phyloP scores from a whole-genome alignment of 2,329 filamentous ascomycete species.

The Colletotrichum tropicicola region DNA sequence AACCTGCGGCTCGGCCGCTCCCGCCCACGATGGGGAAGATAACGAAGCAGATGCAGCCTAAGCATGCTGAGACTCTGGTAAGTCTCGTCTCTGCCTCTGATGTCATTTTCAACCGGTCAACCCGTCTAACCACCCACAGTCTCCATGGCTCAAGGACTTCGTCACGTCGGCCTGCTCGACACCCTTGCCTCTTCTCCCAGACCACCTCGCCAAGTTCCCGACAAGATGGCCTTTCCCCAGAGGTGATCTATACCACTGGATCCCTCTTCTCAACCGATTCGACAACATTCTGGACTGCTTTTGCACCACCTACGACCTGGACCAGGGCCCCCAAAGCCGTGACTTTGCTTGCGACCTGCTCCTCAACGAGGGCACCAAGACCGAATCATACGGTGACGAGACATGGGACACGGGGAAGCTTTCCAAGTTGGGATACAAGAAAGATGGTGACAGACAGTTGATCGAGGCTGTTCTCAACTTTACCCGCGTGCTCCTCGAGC shows the following conservation, averaged over 20 bases:
- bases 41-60: slow-evolving; percentile 71
- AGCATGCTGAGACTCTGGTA: slow-evolving; percentile 75
- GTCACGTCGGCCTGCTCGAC: slow-evolving; percentile 74
- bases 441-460: slow-evolving; percentile 83
- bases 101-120: neutral
- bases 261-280: slow-evolving; percentile 91
- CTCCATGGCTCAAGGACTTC: slow-evolving; percentile 86
- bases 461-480: slow-evolving; percentile 85
- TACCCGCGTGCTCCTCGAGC: slow-evolving; percentile 87
- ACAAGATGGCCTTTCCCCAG: slow-evolving; percentile 93
- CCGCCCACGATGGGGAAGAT: slow-evolving; percentile 73
- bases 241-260: slow-evolving; percentile 98
- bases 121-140: slow-evolving; percentile 60
- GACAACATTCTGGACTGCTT: slow-evolving; percentile 87
- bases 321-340: slow-evolving; percentile 80
- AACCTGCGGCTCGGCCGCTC: slow-evolving; percentile 67
- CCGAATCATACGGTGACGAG: slow-evolving; percentile 60
- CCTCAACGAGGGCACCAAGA: slow-evolving; percentile 63
- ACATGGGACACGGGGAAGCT: slow-evolving; percentile 58
- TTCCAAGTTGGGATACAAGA: slow-evolving; percentile 67
- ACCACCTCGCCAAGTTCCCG: slow-evolving; percentile 82
- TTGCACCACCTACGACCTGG: slow-evolving; percentile 81
- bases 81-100: slow-evolving; percentile 37
- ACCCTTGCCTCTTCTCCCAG: slow-evolving; percentile 79
- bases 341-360: slow-evolving; percentile 77